Percentiles rank a stretch among this genome's conserved stretches.
These are phyloP conservation scores for Cyanidium caldarium DNA, from an alignment of 23 red algal species.

Conservation along the genomic window DNA sequence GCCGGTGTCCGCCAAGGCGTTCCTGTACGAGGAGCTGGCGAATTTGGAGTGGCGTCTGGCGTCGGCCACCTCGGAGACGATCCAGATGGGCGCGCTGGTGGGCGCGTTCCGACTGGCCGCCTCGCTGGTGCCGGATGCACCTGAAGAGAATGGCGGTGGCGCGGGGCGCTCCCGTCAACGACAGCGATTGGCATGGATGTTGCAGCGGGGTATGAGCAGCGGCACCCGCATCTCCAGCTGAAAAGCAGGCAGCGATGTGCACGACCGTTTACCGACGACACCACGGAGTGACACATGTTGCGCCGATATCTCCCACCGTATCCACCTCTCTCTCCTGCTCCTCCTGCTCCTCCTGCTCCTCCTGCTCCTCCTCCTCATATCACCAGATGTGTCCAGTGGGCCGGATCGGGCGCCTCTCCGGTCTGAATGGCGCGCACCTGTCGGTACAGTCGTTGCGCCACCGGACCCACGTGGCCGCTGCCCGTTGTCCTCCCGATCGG, in stretches of 20 bases:
- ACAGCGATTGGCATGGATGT: too few relatives aligned
- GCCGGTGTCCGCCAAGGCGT: conserved; percentile 36
- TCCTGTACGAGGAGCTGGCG: conserved; percentile 49
- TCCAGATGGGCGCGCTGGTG: conserved; percentile 54
- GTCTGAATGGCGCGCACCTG: conserved; percentile 62
- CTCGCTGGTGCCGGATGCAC: neutral
- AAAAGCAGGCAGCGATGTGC: too few relatives aligned
- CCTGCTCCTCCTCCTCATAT: too few relatives aligned
- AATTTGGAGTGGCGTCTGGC: conserved; percentile 68
- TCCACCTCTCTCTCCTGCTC: too few relatives aligned
- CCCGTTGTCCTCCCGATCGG: conserved; percentile 19
- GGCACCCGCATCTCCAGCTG: too few relatives aligned
- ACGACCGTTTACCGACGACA: too few relatives aligned
- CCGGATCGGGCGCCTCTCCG: neutral
- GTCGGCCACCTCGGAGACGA: conserved; percentile 27
- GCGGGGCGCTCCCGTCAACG: too few relatives aligned
- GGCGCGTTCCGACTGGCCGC: conserved; percentile 60
- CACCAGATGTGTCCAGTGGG: conserved; percentile 2
- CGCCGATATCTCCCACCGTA: too few relatives aligned
- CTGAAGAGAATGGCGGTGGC: too few relatives aligned
- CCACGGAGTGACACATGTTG: too few relatives aligned
- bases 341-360: too few relatives aligned
- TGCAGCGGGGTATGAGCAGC: too few relatives aligned
- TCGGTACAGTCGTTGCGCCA: conserved; percentile 21
- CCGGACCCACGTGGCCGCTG: conserved; percentile 21